phyloP scores from a whole-genome alignment of 1,284 basidiomycete species.

The Trichosporon sp. region DNA sequence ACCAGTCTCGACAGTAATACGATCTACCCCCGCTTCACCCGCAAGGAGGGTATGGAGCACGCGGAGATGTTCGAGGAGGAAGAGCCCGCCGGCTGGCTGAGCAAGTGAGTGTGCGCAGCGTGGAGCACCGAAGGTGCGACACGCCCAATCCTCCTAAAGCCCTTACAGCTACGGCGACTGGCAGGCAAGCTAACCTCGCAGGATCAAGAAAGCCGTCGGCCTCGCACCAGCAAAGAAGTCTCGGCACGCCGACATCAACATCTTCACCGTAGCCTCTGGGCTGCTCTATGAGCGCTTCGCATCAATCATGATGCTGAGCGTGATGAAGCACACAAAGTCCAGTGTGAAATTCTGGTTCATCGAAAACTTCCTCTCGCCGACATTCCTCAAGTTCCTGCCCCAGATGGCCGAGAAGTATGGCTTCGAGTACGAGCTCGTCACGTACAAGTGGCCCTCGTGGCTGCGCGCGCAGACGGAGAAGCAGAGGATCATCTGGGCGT shows the following conservation, averaged over 20 bases:
- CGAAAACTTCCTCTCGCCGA: conserved; percentile 93
- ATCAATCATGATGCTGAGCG: conserved; percentile 96
- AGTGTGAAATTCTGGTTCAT: conserved; percentile 99
- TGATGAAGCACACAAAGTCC: conserved; percentile 84
- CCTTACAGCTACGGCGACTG: no score
- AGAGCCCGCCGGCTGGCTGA: conserved; percentile 20
- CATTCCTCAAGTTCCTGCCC: conserved; percentile 94
- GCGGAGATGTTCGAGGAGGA: conserved; percentile 64
- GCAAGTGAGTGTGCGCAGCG: conserved; percentile 36
- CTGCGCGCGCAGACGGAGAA: conserved; percentile 93
- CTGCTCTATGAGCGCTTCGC: conserved; percentile 96
- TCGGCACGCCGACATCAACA: conserved; percentile 78
- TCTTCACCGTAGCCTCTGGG: conserved; percentile 97
- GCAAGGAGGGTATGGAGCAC: conserved; percentile 69
- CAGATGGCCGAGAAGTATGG: conserved; percentile 81
- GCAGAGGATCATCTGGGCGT: conserved; percentile 98
- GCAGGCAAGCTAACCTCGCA: conserved; percentile 7
- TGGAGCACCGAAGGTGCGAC: no score
- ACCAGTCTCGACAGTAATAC: conserved; percentile 83
- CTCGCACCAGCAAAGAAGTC: conserved; percentile 34
- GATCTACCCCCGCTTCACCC: conserved; percentile 70
- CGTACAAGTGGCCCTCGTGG: conserved; percentile 99
- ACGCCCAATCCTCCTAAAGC: no score
- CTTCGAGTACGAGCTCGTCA: conserved; percentile 91
- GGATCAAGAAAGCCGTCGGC: conserved; percentile 39